Evolutionary conservation across 805 yeast species (phyloP).

Genomic region (Pichia californica): DNA sequence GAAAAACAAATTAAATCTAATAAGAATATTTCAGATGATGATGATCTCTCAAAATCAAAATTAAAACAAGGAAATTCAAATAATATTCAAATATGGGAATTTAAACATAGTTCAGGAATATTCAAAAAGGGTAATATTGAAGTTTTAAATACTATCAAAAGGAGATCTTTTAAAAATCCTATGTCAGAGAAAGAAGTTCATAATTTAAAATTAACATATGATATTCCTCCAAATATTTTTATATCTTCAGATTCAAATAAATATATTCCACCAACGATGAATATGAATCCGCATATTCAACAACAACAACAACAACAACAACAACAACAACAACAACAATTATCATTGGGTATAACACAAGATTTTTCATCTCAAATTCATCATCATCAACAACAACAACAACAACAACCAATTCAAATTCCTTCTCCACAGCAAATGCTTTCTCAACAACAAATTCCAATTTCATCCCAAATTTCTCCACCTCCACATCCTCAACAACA

Average conservation of each 20-base stretch:
- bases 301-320: slow-evolving; percentile 10
- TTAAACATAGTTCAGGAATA: slow-evolving; percentile 71
- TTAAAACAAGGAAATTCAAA: neutral
- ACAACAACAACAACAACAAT: slow-evolving; percentile 2
- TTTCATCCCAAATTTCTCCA: too few relatives aligned
- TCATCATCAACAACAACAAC: neutral
- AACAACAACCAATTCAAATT: neutral
- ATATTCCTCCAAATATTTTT: slow-evolving; percentile 3
- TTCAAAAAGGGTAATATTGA: slow-evolving; percentile 80
- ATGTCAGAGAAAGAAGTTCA: slow-evolving; percentile 25
- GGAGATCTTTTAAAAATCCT: slow-evolving; percentile 48
- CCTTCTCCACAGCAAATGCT: too few relatives aligned
- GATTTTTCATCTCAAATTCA: neutral
- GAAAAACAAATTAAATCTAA: neutral
- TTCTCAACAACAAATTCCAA: neutral
- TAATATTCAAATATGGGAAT: slow-evolving; percentile 59
- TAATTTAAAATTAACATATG: slow-evolving; percentile 20
- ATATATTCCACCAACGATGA: neutral
- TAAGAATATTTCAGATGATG: neutral
- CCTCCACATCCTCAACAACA: neutral
- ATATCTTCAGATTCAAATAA: neutral
- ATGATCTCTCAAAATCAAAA: too few relatives aligned
- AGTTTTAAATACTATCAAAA: slow-evolving; percentile 64
- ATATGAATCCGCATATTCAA: neutral
- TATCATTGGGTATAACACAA: neutral